Evolutionary conservation across 495 filamentous ascomycete genomes (phyloP).

Genomic region (Annulohypoxylon bovei): DNA sequence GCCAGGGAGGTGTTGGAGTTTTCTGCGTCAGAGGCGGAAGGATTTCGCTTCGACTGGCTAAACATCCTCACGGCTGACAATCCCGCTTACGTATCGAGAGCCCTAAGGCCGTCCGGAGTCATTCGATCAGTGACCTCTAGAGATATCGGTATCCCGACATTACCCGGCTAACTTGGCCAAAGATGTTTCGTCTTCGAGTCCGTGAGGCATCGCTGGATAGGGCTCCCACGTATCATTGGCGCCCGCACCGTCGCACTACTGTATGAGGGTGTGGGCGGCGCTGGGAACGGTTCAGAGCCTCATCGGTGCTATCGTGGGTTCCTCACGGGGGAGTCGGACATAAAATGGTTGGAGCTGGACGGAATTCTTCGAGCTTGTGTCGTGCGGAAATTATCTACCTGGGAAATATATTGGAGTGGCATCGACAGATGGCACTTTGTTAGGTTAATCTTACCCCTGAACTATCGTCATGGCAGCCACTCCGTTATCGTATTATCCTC

Average conservation of each 20-base stretch:
- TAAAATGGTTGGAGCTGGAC: neutral
- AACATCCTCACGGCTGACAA: neutral
- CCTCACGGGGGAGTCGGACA: neutral
- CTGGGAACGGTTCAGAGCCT: neutral
- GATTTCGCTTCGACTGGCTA: conserved; percentile 5
- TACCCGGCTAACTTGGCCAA: conserved; percentile 1
- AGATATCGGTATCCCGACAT: conserved; percentile 1
- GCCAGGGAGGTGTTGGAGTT: conserved; percentile 1
- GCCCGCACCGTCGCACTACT: neutral
- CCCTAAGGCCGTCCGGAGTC: neutral
- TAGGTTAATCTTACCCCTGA: conserved; percentile 9
- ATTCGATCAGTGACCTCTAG: neutral
- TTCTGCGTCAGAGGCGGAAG: conserved; percentile 11
- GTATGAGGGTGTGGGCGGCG: neutral
- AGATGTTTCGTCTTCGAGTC: neutral
- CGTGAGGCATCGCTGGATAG: neutral
- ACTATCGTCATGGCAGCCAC: conserved; percentile 2
- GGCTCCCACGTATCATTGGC: conserved; percentile 1
- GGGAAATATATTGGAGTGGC: conserved; percentile 8
- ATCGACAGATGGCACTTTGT: conserved; percentile 1
- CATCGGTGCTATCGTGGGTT: neutral
- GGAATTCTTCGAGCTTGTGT: neutral
- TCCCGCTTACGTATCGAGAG: neutral
- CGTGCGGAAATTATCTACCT: conserved; percentile 1
- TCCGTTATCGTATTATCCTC: conserved; percentile 4